A percentile compares a stretch with the other conserved stretches of the same genome.
Evolutionary conservation across 1,139 yeast genomes (phyloP).

Genomic region (Lodderomyces jiufengensis): DNA sequence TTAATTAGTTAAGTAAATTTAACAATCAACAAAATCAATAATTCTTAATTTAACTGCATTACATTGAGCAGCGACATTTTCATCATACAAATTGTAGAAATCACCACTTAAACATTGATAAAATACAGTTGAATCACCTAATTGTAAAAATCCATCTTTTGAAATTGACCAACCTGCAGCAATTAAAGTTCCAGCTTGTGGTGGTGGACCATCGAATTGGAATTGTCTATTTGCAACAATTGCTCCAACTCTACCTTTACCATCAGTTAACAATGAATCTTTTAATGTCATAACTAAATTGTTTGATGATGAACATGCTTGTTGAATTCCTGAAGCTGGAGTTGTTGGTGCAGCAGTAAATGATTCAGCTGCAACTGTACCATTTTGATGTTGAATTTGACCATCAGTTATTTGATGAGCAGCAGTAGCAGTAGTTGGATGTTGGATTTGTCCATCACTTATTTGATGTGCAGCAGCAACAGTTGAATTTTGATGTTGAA

Average conservation of each 20-base stretch:
- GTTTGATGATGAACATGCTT: constrained; percentile 11
- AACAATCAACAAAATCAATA: constrained; percentile 64
- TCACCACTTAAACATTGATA: constrained; percentile 78
- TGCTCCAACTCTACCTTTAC: constrained; percentile 70
- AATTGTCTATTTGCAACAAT: constrained; percentile 84
- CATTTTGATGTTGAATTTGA: constrained; percentile 10
- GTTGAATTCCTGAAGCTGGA: constrained; percentile 3
- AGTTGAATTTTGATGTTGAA: constrained; percentile 31
- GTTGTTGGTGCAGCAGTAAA: constrained; percentile 3
- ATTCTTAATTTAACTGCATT: constrained; percentile 57
- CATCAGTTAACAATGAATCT: constrained; percentile 54
- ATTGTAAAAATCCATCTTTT: constrained; percentile 61
- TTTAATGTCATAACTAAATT: constrained; percentile 45
- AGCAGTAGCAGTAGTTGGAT: constrained; percentile 23
- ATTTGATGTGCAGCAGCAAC: constrained; percentile 31
- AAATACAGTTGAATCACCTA: constrained; percentile 63
- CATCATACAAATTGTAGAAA: constrained; percentile 80
- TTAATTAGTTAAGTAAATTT: no score
- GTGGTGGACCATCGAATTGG: constrained; percentile 90
- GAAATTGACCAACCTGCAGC: constrained; percentile 78
- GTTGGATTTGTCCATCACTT: constrained; percentile 35
- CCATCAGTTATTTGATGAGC: constrained; percentile 19
- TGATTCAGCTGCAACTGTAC: constrained; percentile 14
- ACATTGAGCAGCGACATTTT: constrained; percentile 66
- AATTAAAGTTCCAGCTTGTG: constrained; percentile 84